phyloP scores from a whole-genome alignment of 495 filamentous ascomycete species.

The Ramalina peruviana region DNA sequence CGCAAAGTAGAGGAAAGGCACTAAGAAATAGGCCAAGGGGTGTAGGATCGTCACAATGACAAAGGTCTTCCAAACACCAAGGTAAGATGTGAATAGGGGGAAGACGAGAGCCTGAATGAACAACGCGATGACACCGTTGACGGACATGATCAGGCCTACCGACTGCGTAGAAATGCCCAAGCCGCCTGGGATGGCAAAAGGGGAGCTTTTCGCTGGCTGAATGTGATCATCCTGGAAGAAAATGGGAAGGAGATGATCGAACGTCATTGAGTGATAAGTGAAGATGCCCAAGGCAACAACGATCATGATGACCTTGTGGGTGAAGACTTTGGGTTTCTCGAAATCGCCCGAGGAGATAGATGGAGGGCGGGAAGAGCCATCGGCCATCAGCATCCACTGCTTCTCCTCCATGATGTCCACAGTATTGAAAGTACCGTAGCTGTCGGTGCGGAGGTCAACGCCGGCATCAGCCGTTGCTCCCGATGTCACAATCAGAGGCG shows the following conservation, averaged over 20 bases:
- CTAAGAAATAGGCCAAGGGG: constrained; percentile 60
- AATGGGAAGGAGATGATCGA: constrained; percentile 71
- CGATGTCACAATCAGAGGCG: constrained; percentile 56
- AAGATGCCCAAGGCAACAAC: constrained; percentile 65
- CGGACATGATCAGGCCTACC: constrained; percentile 65
- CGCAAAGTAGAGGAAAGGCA: constrained; percentile 53
- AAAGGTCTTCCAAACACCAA: constrained; percentile 67
- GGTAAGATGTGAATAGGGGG: constrained; percentile 49
- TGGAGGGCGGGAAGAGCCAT: constrained; percentile 28
- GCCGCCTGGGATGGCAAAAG: constrained; percentile 54
- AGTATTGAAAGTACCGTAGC: constrained; percentile 62
- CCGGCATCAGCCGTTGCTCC: constrained; percentile 54
- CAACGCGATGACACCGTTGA: constrained; percentile 67
- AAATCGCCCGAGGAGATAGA: constrained; percentile 18
- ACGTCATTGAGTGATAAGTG: constrained; percentile 81
- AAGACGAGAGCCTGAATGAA: constrained; percentile 67
- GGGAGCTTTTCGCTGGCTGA: constrained; percentile 17
- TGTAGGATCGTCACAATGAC: constrained; percentile 60
- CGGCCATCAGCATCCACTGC: constrained; percentile 31
- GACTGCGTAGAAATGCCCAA: constrained; percentile 58
- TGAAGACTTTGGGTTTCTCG: constrained; percentile 37
- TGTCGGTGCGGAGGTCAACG: constrained; percentile 58
- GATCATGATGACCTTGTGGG: constrained; percentile 51
- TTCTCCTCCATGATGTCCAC: constrained; percentile 37
- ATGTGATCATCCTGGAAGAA: constrained; percentile 60